phyloP scores from a whole-genome alignment of 164 flowering plant species.

The Pachysandra terminalis region DNA sequence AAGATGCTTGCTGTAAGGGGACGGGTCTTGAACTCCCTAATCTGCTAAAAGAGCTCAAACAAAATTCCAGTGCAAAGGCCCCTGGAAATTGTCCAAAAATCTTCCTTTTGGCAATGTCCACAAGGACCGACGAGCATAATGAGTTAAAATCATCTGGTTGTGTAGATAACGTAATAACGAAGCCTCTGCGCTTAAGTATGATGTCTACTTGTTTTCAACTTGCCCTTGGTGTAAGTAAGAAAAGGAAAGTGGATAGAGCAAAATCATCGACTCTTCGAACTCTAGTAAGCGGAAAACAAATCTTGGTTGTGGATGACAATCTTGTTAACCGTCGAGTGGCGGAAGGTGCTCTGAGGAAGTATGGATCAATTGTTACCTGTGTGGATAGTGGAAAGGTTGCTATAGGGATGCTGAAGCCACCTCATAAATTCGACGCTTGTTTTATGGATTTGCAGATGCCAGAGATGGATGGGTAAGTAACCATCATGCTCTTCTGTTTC shows the following conservation, averaged over 20 bases:
- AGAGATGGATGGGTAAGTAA: conserved; percentile 84
- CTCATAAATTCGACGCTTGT: conserved; percentile 83
- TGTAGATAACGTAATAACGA: conserved; percentile 55
- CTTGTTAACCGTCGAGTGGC: conserved; percentile 81
- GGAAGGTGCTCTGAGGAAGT: conserved; percentile 76
- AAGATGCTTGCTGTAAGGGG: conserved; percentile 56
- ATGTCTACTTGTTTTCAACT: conserved; percentile 51
- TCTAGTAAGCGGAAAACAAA: conserved; percentile 54
- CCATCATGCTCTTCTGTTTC: not conserved
- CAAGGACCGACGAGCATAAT: conserved; percentile 29
- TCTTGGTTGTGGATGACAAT: conserved; percentile 94
- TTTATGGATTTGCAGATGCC: conserved; percentile 99
- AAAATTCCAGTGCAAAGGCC: conserved; percentile 17
- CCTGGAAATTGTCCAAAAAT: conserved; percentile 37
- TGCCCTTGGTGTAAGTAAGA: conserved; percentile 43
- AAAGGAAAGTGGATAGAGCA: conserved; percentile 29
- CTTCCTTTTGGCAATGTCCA: conserved; percentile 49
- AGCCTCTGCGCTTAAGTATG: conserved; percentile 71
- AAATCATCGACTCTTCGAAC: conserved; percentile 41
- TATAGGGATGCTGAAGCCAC: conserved; percentile 62
- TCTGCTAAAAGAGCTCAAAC: conserved; percentile 26
- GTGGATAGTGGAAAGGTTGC: conserved; percentile 78
- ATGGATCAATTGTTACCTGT: conserved; percentile 78
- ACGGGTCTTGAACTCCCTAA: conserved; percentile 20
- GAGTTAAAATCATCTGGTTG: conserved; percentile 47